A percentile compares a stretch with the other conserved stretches of the same genome.
Evolutionary conservation across 176 grass and related monocot species (phyloP).

Genomic region (Olyra latifolia): DNA sequence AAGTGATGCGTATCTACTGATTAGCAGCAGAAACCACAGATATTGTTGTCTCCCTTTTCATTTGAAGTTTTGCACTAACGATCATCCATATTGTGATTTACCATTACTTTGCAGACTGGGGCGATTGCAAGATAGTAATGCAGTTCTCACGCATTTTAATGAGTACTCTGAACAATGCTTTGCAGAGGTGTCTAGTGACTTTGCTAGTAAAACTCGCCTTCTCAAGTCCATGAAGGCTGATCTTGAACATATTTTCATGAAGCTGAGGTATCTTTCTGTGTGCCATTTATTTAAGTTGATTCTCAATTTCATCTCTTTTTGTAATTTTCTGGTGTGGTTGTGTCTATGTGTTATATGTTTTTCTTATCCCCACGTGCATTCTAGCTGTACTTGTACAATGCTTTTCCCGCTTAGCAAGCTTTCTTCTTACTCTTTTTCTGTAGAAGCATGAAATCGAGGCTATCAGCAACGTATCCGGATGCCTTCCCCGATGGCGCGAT

Average conservation of each 20-base stretch:
- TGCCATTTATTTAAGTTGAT: background rate
- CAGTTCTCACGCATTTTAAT: slow-evolving; percentile 86
- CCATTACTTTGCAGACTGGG: slow-evolving; percentile 54
- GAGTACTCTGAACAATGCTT: slow-evolving; percentile 87
- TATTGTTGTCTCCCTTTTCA: background rate
- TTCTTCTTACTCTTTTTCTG: background rate
- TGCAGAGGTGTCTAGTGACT: slow-evolving; percentile 74
- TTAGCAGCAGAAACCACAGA: background rate
- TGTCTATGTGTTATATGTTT: background rate
- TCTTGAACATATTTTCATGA: slow-evolving; percentile 83
- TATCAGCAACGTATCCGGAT: slow-evolving; percentile 84
- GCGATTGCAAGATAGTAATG: slow-evolving; percentile 83
- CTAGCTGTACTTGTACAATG: background rate
- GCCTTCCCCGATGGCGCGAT: slow-evolving; percentile 69
- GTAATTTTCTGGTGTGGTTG: background rate
- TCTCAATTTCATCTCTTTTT: background rate
- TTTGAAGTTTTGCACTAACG: background rate
- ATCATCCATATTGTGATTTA: background rate
- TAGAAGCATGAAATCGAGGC: slow-evolving; percentile 79
- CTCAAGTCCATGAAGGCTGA: slow-evolving; percentile 87
- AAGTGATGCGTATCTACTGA: background rate
- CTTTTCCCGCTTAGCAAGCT: background rate
- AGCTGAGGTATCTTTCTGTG: slow-evolving; percentile 46
- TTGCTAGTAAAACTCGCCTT: slow-evolving; percentile 68
- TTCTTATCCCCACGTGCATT: background rate